Percentiles rank a stretch among this genome's conserved stretches.
Evolutionary conservation across 495 filamentous ascomycete species (phyloP).

Genomic region (Penicillium manginii): DNA sequence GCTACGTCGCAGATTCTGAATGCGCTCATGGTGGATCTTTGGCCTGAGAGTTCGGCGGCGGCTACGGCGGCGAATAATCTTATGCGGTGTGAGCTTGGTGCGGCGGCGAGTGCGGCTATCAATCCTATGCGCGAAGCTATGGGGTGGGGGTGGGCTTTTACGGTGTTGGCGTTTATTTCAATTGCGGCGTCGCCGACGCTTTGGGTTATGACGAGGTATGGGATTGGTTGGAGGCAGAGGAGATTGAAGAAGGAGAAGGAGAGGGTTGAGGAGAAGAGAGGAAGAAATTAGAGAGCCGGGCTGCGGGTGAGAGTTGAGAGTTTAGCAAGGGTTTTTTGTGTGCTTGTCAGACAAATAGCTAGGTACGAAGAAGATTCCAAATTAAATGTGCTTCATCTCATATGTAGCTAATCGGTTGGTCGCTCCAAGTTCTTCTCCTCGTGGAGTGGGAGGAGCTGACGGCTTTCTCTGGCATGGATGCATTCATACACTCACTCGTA

Average conservation of each 20-base stretch:
- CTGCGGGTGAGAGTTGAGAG: too few species aligned
- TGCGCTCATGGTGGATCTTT: conserved; percentile 65
- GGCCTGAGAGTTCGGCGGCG: conserved; percentile 56
- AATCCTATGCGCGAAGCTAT: conserved; percentile 61
- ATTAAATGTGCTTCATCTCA: too few species aligned
- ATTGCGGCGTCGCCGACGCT: conserved; percentile 31
- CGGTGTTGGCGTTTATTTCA: conserved; percentile 51
- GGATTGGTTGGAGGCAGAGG: conserved; percentile 45
- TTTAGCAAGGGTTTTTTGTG: too few species aligned
- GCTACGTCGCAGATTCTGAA: conserved; percentile 38
- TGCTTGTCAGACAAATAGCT: too few species aligned
- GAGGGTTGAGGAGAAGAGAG: conserved; percentile 1
- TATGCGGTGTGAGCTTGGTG: conserved; percentile 65
- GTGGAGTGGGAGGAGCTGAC: too few species aligned
- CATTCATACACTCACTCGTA: too few species aligned
- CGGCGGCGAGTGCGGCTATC: conserved; percentile 56
- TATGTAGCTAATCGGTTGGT: too few species aligned
- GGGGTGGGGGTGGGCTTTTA: conserved; percentile 67
- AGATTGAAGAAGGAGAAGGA: conserved; percentile 22
- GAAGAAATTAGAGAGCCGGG: too few species aligned
- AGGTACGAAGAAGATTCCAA: too few species aligned
- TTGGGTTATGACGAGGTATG: conserved; percentile 34
- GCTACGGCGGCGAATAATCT: conserved; percentile 71
- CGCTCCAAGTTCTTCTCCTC: too few species aligned
- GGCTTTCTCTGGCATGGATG: too few species aligned